These are phyloP conservation scores for Yamadazyma aaseri DNA, from an alignment of 1,139 yeast species.

Conservation along the genomic window DNA sequence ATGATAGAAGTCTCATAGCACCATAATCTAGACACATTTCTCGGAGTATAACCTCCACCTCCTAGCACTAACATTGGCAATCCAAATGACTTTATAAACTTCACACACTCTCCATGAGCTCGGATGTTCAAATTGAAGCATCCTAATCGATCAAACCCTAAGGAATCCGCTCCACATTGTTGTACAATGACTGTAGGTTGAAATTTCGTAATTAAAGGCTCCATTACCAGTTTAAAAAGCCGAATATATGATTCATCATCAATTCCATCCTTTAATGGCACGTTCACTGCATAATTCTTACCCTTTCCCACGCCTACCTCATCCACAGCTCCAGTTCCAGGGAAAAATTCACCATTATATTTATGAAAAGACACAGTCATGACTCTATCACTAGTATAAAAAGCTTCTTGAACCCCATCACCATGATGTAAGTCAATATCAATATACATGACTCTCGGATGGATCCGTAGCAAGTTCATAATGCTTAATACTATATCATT, in stretches of 20 bases:
- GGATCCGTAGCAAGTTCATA: slow-evolving; percentile 82
- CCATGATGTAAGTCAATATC: slow-evolving; percentile 98
- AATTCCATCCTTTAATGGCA: slow-evolving; percentile 89
- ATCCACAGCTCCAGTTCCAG: slow-evolving; percentile 90
- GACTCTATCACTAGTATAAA: slow-evolving; percentile 92
- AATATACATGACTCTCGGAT: slow-evolving; percentile 91
- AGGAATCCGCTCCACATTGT: slow-evolving; percentile 92
- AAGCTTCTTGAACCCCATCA: slow-evolving; percentile 98
- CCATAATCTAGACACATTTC: slow-evolving; percentile 94
- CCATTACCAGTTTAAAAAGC: slow-evolving; percentile 78
- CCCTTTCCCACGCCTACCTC: slow-evolving; percentile 91
- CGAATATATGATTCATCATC: slow-evolving; percentile 83
- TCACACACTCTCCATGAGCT: slow-evolving; percentile 96
- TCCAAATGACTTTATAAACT: slow-evolving; percentile 81
- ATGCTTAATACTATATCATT: slow-evolving; percentile 73
- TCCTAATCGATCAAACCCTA: slow-evolving; percentile 88
- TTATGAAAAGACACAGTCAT: slow-evolving; percentile 98
- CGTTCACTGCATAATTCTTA: slow-evolving; percentile 80
- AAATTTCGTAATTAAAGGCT: slow-evolving; percentile 69
- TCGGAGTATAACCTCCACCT: slow-evolving; percentile 97
- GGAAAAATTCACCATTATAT: slow-evolving; percentile 92
- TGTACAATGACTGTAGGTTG: slow-evolving; percentile 91
- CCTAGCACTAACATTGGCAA: slow-evolving; percentile 91
- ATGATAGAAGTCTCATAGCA: slow-evolving; percentile 89
- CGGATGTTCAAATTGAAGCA: slow-evolving; percentile 88